Evolutionary conservation across 2,329 filamentous ascomycete species (phyloP).

Genomic region (Diaporthe batatas): DNA sequence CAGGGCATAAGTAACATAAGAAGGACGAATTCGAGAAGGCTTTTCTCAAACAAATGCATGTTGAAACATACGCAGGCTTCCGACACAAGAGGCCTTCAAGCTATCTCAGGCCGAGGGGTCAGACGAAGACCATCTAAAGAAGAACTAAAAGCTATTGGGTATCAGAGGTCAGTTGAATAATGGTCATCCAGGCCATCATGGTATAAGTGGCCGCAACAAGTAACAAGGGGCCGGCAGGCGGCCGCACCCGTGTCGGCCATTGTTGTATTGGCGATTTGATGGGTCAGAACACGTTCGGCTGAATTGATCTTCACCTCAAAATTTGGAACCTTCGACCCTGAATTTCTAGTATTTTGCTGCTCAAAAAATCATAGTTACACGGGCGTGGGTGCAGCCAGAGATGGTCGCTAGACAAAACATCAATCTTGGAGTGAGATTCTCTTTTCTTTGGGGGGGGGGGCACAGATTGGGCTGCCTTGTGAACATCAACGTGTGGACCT

Average conservation of each 20-base stretch:
- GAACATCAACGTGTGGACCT: too few species aligned
- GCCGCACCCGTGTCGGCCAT: constrained; percentile 28
- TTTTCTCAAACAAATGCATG: neutral
- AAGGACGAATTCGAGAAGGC: neutral
- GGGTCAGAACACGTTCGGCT: neutral
- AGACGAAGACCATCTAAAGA: neutral
- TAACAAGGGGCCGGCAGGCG: neutral
- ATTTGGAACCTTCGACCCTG: neutral
- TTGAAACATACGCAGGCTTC: constrained; percentile 8
- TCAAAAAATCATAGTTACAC: neutral
- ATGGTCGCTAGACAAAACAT: too few species aligned
- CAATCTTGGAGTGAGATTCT: too few species aligned
- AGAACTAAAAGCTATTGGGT: neutral
- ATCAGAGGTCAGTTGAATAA: neutral
- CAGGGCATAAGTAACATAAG: neutral
- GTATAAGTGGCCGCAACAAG: constrained; percentile 22
- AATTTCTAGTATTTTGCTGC: neutral
- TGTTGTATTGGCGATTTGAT: neutral
- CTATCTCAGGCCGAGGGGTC: neutral
- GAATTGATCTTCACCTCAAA: constrained; percentile 12
- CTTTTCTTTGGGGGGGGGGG: too few species aligned
- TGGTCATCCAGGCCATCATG: neutral
- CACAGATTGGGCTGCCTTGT: too few species aligned
- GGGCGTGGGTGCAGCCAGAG: neutral
- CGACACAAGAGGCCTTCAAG: constrained; percentile 16